These are phyloP conservation scores for Microbotryum scabiosae DNA, from an alignment of 1,284 basidiomycete genomes.

Conservation along the genomic window DNA sequence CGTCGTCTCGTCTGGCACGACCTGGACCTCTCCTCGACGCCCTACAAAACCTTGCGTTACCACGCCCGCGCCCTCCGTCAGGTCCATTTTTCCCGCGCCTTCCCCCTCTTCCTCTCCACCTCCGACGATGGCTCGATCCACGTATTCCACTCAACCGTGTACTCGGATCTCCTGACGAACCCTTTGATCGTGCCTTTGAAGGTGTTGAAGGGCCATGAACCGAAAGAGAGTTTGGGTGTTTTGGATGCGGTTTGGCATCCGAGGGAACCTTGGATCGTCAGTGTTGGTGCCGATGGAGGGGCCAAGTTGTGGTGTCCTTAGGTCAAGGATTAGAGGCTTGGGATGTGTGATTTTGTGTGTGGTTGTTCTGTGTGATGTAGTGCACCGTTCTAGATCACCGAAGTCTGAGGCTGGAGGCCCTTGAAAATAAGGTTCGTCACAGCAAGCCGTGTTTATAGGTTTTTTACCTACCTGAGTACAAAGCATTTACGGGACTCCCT, in stretches of 20 bases:
- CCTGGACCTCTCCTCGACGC: conserved; percentile 86
- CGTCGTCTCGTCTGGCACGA: conserved; percentile 98
- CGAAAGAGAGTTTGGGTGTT: conserved; percentile 80
- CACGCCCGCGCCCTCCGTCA: conserved; percentile 86
- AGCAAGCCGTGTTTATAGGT: too few relatives aligned
- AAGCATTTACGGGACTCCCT: too few relatives aligned
- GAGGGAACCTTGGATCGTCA: conserved; percentile 85
- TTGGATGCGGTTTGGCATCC: conserved; percentile 83
- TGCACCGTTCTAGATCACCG: too few relatives aligned
- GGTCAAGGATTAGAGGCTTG: neutral
- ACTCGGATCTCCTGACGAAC: conserved; percentile 87
- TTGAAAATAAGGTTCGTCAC: too few relatives aligned
- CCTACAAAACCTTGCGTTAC: conserved; percentile 95
- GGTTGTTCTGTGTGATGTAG: too few relatives aligned
- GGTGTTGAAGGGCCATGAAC: conserved; percentile 73
- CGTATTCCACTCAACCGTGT: conserved; percentile 91
- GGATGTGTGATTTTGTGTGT: too few relatives aligned
- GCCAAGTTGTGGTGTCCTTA: conserved; percentile 63
- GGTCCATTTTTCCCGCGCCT: conserved; percentile 83
- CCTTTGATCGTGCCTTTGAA: conserved; percentile 95
- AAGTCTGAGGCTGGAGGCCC: too few relatives aligned
- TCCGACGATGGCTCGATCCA: conserved; percentile 96
- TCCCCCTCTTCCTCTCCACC: conserved; percentile 89
- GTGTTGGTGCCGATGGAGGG: conserved; percentile 84
- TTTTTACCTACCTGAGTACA: too few relatives aligned